Evolutionary conservation across 2,329 filamentous ascomycete genomes (phyloP).

Genomic region (Exophiala calicioides): DNA sequence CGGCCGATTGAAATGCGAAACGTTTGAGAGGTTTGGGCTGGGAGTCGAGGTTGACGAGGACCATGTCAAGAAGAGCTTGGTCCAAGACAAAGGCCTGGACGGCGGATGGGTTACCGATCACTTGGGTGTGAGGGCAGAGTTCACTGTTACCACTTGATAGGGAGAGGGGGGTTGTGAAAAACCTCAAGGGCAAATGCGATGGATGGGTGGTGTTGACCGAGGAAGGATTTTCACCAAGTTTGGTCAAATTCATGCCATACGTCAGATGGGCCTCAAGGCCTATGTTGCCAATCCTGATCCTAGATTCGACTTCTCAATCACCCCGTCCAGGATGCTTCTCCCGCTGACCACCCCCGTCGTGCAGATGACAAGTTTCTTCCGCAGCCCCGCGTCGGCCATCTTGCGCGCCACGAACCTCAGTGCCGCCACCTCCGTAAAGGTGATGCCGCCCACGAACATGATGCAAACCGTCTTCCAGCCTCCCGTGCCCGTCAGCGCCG

Average conservation of each 20-base stretch:
- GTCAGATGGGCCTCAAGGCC: not conserved
- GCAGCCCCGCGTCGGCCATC: slow-evolving; percentile 63
- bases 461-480: slow-evolving; percentile 85
- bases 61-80: slow-evolving; percentile 24
- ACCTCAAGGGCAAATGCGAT: too few species aligned
- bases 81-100: slow-evolving; percentile 27
- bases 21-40: slow-evolving; percentile 52
- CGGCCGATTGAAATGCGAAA: slow-evolving; percentile 49
- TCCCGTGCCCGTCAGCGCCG: slow-evolving; percentile 73
- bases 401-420: slow-evolving; percentile 84
- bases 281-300: slow-evolving; percentile 20
- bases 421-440: slow-evolving; percentile 93
- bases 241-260: too few species aligned
- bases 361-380: slow-evolving; percentile 84
- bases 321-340: slow-evolving; percentile 82
- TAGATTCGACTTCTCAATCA: slow-evolving; percentile 63
- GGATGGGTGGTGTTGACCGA: too few species aligned
- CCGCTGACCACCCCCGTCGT: slow-evolving; percentile 91
- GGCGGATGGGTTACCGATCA: slow-evolving; percentile 33
- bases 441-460: slow-evolving; percentile 97
- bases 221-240: too few species aligned
- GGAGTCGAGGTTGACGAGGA: slow-evolving; percentile 44
- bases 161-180: not conserved
- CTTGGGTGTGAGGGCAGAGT: slow-evolving; percentile 26
- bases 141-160: slow-evolving; percentile 18